Evolutionary conservation across 352 stramenopile genomes (phyloP), one percentile per base, ranked within the genome.

Genomic region (Phytophthora pini): DNA sequence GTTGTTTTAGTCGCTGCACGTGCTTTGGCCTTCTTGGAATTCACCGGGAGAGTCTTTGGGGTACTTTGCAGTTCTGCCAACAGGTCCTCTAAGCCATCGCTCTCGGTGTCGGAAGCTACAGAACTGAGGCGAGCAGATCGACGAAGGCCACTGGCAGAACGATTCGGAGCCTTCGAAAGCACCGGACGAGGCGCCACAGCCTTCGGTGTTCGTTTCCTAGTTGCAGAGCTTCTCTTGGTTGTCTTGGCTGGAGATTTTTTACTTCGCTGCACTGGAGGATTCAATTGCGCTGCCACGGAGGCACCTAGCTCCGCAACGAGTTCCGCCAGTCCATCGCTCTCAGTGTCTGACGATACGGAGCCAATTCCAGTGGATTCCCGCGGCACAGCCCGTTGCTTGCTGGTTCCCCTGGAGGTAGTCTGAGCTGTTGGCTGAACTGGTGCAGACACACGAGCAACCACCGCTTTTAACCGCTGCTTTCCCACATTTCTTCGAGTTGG

Each of bases 321-420:
- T 22, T 89, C 74, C 36, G 65, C 68, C 15, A 88, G 44, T 8
- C 74, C 71, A 52, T 89, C 80, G 50, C 80, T 89, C 44, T 87
- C 79, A 20, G 68, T 73, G 39, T 71, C 69, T 0, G 76, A 85
- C 8, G 56, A 66, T 11, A 70, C 38, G 1, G 53, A 71, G 7
- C 55, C 64, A 54, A 59, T 40, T 46, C 31, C 54, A 56, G 61
- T 36, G 15, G 48, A 53, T 69, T 45, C 47, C 60, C 9, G 64
- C 6, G 20, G 20, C 40, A 11, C 27, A 34, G 4, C 29, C 49
- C 11, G 54, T 50, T 67, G 60, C 22, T 49, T 58, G 40, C 12
- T 31, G 39, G 10, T 26, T 20, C 32, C 29, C 22, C 46, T 65
- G n/a, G 17, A 47, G 4, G 10, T 13, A 45, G 17, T 48, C 26